Evolutionary conservation across 495 filamentous ascomycete species (phyloP).

Genomic region (Xylaria venustula): DNA sequence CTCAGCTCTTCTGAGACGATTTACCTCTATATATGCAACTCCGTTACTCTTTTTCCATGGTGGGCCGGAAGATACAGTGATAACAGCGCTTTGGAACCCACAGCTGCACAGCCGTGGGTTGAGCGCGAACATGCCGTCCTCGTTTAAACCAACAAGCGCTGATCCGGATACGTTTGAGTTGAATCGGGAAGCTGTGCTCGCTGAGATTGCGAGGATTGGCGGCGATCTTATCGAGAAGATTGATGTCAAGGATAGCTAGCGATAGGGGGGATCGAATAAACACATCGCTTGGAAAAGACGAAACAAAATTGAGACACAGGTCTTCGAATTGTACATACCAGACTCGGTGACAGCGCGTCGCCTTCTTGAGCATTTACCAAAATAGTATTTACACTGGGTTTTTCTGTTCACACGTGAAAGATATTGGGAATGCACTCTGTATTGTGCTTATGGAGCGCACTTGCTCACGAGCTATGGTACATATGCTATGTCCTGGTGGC

Average conservation of each 20-base stretch:
- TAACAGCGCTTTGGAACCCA: slow-evolving; percentile 85
- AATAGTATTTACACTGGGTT: no score
- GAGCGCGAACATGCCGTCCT: slow-evolving; percentile 67
- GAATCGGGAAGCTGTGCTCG: slow-evolving; percentile 71
- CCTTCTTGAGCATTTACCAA: no score
- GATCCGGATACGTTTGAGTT: slow-evolving; percentile 50
- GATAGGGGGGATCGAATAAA: background rate
- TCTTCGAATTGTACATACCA: no score
- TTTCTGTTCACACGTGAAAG: no score
- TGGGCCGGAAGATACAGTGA: slow-evolving; percentile 49
- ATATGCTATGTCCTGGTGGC: no score
- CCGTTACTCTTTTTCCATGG: slow-evolving; percentile 75
- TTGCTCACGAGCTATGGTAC: no score
- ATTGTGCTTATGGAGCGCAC: no score
- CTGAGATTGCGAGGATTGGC: slow-evolving; percentile 74
- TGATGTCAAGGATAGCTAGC: slow-evolving; percentile 29
- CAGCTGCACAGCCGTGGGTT: slow-evolving; percentile 53
- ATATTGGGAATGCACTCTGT: no score
- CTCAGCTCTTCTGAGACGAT: slow-evolving; percentile 54
- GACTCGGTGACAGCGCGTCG: no score
- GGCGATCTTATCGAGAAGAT: slow-evolving; percentile 59
- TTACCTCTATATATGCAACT: slow-evolving; percentile 59
- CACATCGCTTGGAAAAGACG: no score
- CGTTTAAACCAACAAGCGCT: slow-evolving; percentile 52
- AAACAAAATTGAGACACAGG: no score